Evolutionary conservation across 164 flowering plant genomes (phyloP), one percentile per base, ranked within the genome.

Genomic region (Cinnamomum chago): DNA sequence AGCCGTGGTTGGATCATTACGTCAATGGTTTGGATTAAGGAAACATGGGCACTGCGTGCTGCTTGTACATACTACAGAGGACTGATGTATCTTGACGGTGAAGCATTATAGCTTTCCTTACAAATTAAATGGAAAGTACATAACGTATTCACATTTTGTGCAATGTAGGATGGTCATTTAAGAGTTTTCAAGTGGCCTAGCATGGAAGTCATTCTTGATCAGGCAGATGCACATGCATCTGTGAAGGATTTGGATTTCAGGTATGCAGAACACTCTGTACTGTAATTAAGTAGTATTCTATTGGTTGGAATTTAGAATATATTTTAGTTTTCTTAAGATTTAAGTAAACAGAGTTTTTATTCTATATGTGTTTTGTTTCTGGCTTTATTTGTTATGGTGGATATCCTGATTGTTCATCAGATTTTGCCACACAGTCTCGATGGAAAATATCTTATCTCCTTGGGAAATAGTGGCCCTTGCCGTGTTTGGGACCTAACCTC

Each of bases 101-200:
- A 55, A 55, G n/a, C n/a, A 55, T 20, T 55, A 17, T 20, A 17
- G 5, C 17, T 55, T 55, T 55, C 13, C 20, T 55, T 55, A 68
- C 47, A 11, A 40, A 68, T 72, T 35, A 64, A 33, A 40, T 72
- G 62, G 28, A 23, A 23, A 17, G 50, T 15, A 68, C 70, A 15
- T 65, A 64, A 83, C 74, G 47, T n/a, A 7, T 84, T 60, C 65
- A 28, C 68, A 65, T 86, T 85, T 85, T 78, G 51, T 87, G 82
- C 87, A 84, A 86, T 88, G 84, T 90, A 96, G 99, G 92, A 92
- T 84, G 99, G 99, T 30, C 88, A 87, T 73, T 84, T 96, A 77
- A 88, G 92, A 84, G 87, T 90, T 79, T 96, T 90, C 74, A 90
- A 88, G 86, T 94, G 98, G 99, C 98, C 99, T 70, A 83, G 85